phyloP scores from a whole-genome alignment of 2,329 filamentous ascomycete genomes.

The Monosporascus sp. region DNA sequence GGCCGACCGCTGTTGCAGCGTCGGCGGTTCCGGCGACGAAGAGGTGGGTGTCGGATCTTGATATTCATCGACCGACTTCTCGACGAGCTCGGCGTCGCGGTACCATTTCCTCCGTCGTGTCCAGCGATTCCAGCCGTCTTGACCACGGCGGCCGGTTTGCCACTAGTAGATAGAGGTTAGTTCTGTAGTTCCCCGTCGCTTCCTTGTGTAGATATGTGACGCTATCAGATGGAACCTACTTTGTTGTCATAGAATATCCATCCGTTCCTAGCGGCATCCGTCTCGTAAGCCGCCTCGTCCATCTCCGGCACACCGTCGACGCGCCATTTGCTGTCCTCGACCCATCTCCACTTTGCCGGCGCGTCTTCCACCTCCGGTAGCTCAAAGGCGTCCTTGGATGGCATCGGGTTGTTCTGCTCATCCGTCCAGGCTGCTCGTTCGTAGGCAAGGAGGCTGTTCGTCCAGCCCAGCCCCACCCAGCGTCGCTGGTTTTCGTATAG shows the following conservation, averaged over 20 bases:
- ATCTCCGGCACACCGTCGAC: slow-evolving; percentile 67
- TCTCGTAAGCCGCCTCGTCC: slow-evolving; percentile 45
- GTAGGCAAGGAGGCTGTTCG: slow-evolving; percentile 81
- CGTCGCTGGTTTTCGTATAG: slow-evolving; percentile 94
- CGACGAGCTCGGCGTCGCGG: slow-evolving; percentile 90
- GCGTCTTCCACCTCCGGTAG: slow-evolving; percentile 57
- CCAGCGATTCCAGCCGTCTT: slow-evolving; percentile 91
- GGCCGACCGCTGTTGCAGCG: slow-evolving; percentile 19
- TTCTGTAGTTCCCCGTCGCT: no score
- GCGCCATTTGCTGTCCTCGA: slow-evolving; percentile 76
- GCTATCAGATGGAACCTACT: slow-evolving; percentile 41
- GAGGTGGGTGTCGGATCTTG: slow-evolving; percentile 33
- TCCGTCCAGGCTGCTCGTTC: slow-evolving; percentile 92
- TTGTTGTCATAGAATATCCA: slow-evolving; percentile 99
- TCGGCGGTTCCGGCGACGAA: slow-evolving; percentile 18
- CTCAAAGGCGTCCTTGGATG: slow-evolving; percentile 65
- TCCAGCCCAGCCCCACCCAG: slow-evolving; percentile 95
- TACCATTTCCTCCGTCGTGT: slow-evolving; percentile 94
- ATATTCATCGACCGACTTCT: slow-evolving; percentile 43
- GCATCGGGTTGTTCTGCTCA: slow-evolving; percentile 80
- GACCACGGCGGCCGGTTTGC: slow-evolving; percentile 77
- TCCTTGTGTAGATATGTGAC: no score
- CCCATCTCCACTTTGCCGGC: slow-evolving; percentile 67
- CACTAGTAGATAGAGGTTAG: slow-evolving; percentile 49
- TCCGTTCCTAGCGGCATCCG: slow-evolving; percentile 61